These are phyloP conservation scores for Berkeleyomyces basicola DNA, from an alignment of 2,329 filamentous ascomycete species.

Conservation along the genomic window DNA sequence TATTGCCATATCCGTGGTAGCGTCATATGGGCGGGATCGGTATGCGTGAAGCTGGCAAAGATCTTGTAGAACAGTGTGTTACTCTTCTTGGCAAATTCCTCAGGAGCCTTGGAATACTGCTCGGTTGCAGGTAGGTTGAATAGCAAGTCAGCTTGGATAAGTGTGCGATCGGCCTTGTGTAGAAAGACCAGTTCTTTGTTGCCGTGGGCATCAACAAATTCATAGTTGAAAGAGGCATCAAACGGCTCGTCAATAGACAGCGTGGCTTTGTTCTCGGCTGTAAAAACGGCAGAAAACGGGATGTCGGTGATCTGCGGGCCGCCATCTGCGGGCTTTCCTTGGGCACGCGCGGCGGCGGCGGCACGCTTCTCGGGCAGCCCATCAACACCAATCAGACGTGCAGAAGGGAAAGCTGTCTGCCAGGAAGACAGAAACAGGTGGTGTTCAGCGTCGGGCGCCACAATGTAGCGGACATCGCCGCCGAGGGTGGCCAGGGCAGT, in stretches of 20 bases:
- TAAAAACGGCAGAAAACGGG: constrained; percentile 52
- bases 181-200: constrained; percentile 83
- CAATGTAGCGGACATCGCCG: constrained; percentile 62
- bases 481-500: constrained; percentile 46
- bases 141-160: constrained; percentile 80
- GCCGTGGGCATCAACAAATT: constrained; percentile 62
- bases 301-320: constrained; percentile 28
- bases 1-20: constrained; percentile 69
- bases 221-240: constrained; percentile 69
- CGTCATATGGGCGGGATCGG: constrained; percentile 28
- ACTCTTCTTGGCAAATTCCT: background rate
- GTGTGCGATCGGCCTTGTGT: constrained; percentile 59
- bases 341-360: constrained; percentile 20
- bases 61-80: constrained; percentile 24
- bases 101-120: constrained; percentile 50
- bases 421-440: constrained; percentile 86
- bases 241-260: constrained; percentile 57
- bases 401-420: constrained; percentile 61
- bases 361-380: constrained; percentile 71
- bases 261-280: constrained; percentile 33
- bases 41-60: constrained; percentile 39
- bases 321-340: constrained; percentile 26
- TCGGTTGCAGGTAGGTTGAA: constrained; percentile 84
- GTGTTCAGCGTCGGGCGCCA: constrained; percentile 81
- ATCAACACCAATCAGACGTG: constrained; percentile 66